Base-by-base conservation (phyloP, 345 rosid genomes). In the Passiflora organensis region DNA sequence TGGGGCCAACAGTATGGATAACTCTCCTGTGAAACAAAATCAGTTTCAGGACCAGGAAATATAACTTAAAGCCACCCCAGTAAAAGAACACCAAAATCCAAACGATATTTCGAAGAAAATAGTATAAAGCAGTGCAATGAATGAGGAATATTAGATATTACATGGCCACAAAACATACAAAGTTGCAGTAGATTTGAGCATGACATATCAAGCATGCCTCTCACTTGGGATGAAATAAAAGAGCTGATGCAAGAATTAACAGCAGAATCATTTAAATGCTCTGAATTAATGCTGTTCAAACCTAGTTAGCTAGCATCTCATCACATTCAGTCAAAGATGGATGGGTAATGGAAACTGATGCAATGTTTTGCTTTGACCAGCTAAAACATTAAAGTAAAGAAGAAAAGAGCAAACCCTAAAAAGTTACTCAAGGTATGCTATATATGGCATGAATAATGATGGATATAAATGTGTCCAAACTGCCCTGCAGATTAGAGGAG, bases 1-100 rank as follows among this genome's bases (percentile, higher is more conserved):
- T 93, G 46, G 99, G 99, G 44, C 99, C 99, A 62, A 93, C 97
- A 6, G 99, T 89, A 61, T 93, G 99, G 63, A 93, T 84, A 55
- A 70, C 55, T 64, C 58, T 59, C 75, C 75, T 70, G 39, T 10
- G 20, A 51, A 38, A 13, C 13, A 5, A 49, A 60, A 32, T 6
- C 4, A n/a, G 19, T 39, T 17, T 17, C 22, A 15, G 10, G 32
- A 6, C 11, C 13, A 10, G 0, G 32, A 41, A 11, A 1, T 46
- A 22, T 2, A 12, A 51, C 17, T 51, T 32, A 51, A 32, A 51
- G 39, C 54, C 10, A 25, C 21, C 39, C 5, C n/a, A n/a, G 28
- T n/a, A 51, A 51, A 24, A 18, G 5, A 43, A 55, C 23, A 2
- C 10, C 25, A 10, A 45, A 41, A 41, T 8, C n/a, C 14, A 12